A percentile compares a stretch with the other conserved stretches of the same genome.
These are phyloP conservation scores for Eleusine coracana DNA, from an alignment of 176 grass and related monocot species.

Conservation along the genomic window DNA sequence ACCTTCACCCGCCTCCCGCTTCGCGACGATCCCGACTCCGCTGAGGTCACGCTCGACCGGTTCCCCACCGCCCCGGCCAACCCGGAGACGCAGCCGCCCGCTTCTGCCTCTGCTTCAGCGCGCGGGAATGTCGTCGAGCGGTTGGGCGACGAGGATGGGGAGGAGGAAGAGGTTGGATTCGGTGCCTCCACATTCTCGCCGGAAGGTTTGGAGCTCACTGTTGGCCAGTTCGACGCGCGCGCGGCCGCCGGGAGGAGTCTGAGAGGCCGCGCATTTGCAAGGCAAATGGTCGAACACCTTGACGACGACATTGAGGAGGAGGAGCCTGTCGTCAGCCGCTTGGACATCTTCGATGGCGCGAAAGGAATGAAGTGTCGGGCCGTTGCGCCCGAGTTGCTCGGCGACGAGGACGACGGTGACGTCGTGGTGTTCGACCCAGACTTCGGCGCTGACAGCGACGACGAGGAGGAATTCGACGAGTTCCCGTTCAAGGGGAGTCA, in stretches of 20 bases:
- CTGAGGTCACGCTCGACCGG: slow-evolving; percentile 65
- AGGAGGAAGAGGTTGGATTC: slow-evolving; percentile 23
- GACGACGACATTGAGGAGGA: slow-evolving; percentile 1
- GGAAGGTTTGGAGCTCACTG: neutral
- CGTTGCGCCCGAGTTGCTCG: slow-evolving; percentile 24
- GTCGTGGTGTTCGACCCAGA: slow-evolving; percentile 52
- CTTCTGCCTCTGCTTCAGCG: slow-evolving; percentile 16
- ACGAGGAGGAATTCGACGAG: slow-evolving; percentile 46
- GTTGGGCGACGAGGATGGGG: slow-evolving; percentile 45
- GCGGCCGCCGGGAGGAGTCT: neutral
- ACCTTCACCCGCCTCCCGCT: slow-evolving; percentile 83
- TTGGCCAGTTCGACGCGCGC: slow-evolving; percentile 37
- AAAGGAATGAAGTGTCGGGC: neutral
- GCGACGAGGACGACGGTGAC: slow-evolving; percentile 18
- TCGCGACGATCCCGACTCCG: slow-evolving; percentile 31
- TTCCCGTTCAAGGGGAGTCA: neutral
- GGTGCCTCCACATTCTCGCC: neutral
- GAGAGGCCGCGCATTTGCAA: slow-evolving; percentile 2
- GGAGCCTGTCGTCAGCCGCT: slow-evolving; percentile 36
- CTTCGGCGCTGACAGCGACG: slow-evolving; percentile 41
- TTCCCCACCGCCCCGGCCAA: slow-evolving; percentile 42
- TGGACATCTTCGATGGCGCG: slow-evolving; percentile 38
- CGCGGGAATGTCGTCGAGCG: slow-evolving; percentile 21
- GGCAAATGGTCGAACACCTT: slow-evolving; percentile 49
- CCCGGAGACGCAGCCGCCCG: neutral